Evolutionary conservation across 1,284 basidiomycete genomes (phyloP), one percentile per base, ranked within the genome.

Genomic region (Malassezia furfur): DNA sequence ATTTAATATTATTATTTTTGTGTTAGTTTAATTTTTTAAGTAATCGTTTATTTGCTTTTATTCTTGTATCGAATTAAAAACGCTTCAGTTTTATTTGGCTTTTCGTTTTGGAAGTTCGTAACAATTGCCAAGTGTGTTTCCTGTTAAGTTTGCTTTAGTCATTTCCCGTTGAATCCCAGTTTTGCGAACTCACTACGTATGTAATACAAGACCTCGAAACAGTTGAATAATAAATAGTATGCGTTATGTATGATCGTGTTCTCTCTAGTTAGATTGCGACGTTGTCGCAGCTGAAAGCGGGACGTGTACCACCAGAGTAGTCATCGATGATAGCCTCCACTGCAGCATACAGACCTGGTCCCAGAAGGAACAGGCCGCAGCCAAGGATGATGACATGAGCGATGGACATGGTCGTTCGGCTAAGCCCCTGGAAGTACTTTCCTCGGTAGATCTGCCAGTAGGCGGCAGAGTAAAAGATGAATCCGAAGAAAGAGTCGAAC

Each of bases 391-490:
- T 59, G 48, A 76, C 62, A 57, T 78, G 77, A 54, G 78, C 55
- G 5, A 62, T 31, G 60, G 62, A 30, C 21, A 14, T 28, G 25
- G 15, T 19, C 15, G 40, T 43, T 21, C 21, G 12, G 6, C 40
- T 15, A 11, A 45, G 14, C 5, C 63, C 56, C 2, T 55, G 50
- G 56, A 70, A 78, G 1, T 76, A 56, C 31, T 65, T 64, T 1
- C 73, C 73, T 8, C 63, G 56, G 73, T 78, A 70, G 49, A 80
- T 57, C 58, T 76, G 72, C 63, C 70, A 78, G 61, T 76, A 79
- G 22, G 78, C 78, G 6, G 75, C 65, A 0, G 76, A 71, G 78
- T 78, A 79, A 63, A 78, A 77, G 66, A 79, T 77, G 72, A 70
- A 76, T 3, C 75, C 75, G 46, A 75, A 71, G 54, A 60, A 71